Evolutionary conservation across 176 grass and related monocot species (phyloP).

Genomic region (Musa acuminata): DNA sequence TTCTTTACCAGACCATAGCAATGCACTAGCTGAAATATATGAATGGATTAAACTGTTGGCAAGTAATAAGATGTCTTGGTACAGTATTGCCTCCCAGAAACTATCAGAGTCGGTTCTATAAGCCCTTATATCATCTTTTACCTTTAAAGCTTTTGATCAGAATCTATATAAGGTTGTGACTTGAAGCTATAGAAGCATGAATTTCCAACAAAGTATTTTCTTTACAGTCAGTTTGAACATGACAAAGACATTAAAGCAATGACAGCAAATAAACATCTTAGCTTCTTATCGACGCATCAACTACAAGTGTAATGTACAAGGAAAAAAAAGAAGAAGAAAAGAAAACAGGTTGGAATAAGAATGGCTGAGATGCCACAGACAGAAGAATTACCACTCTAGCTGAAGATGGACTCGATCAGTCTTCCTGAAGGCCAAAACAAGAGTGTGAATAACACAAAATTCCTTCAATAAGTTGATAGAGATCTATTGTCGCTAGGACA

Average conservation of each 20-base stretch:
- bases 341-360: neutral
- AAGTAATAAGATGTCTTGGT: neutral
- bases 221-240: neutral
- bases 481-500: conserved; percentile 17
- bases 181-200: neutral
- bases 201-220: neutral
- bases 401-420: conserved; percentile 58
- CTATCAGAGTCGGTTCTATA: neutral
- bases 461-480: conserved; percentile 15
- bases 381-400: conserved; percentile 51
- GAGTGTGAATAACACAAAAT: conserved; percentile 25
- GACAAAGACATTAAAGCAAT: no score
- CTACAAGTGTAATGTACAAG: neutral
- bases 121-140: neutral
- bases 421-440: conserved; percentile 54
- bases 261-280: neutral
- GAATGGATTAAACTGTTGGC: neutral
- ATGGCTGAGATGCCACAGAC: conserved; percentile 4
- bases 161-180: neutral
- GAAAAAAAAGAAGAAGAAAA: neutral
- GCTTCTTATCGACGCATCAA: neutral
- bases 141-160: neutral
- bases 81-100: neutral
- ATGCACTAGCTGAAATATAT: neutral
- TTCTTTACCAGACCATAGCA: neutral